Evolutionary conservation across 805 yeast species (phyloP).

Genomic region (Groenewaldozyma salmanticensis): DNA sequence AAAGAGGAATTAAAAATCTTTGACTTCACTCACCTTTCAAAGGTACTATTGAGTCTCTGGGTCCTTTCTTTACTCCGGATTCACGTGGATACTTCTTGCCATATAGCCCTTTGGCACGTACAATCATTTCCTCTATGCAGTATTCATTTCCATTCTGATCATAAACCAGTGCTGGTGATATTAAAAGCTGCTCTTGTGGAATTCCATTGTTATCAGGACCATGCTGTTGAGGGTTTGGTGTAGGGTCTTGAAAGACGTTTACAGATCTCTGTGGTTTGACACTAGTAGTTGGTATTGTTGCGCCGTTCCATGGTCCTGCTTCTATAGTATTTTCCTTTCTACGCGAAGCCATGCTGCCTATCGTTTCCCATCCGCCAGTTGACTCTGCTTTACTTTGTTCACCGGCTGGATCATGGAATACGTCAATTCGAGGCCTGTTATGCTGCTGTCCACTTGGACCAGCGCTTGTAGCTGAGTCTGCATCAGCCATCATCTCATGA

Average conservation of each 20-base stretch:
- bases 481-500: slow-evolving; percentile 5
- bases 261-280: background rate
- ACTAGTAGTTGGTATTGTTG: slow-evolving; percentile 25
- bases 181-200: slow-evolving; percentile 16
- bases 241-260: slow-evolving; percentile 1
- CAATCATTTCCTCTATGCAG: slow-evolving; percentile 57
- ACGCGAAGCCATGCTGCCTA: slow-evolving; percentile 41
- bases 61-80: slow-evolving; percentile 18
- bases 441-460: slow-evolving; percentile 10
- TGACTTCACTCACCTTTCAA: slow-evolving; percentile 29
- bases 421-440: slow-evolving; percentile 28
- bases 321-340: slow-evolving; percentile 54
- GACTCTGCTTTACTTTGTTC: slow-evolving; percentile 3
- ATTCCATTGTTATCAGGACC: slow-evolving; percentile 11
- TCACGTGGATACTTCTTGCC: slow-evolving; percentile 9
- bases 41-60: slow-evolving; percentile 31
- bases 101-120: slow-evolving; percentile 34
- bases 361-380: slow-evolving; percentile 31
- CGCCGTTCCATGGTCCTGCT: slow-evolving; percentile 57
- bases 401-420: slow-evolving; percentile 31
- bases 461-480: slow-evolving; percentile 7
- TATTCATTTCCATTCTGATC: slow-evolving; percentile 37
- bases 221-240: background rate
- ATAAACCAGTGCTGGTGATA: slow-evolving; percentile 15
- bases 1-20: background rate